A percentile compares a stretch with the other conserved stretches of the same genome.
phyloP scores from a whole-genome alignment of 2,329 filamentous ascomycete genomes.

The Pyricularia sp. region DNA sequence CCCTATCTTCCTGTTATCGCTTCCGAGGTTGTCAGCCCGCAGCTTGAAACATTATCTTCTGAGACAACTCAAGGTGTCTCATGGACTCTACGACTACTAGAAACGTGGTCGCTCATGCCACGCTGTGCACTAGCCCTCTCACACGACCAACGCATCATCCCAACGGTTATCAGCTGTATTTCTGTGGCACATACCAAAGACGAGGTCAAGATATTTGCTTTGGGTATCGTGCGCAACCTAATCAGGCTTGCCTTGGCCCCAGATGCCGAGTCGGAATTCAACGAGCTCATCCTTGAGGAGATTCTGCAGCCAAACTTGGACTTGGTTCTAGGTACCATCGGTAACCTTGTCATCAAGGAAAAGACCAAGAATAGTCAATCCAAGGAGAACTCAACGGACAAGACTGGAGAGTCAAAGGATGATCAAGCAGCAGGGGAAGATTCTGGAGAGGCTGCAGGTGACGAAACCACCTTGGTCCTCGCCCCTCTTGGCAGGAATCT shows the following conservation, averaged over 20 bases:
- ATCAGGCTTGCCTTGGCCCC: conserved; percentile 50
- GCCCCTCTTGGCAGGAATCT: conserved; percentile 54
- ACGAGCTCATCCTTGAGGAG: conserved; percentile 43
- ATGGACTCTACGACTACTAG: conserved; percentile 69
- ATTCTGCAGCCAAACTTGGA: conserved; percentile 49
- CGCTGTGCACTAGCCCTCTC: conserved; percentile 59
- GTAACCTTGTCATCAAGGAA: conserved; percentile 42
- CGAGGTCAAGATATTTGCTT: conserved; percentile 73
- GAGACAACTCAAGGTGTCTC: conserved; percentile 90
- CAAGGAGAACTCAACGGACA: background rate
- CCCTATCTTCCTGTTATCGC: conserved; percentile 64
- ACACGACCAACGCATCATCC: conserved; percentile 53
- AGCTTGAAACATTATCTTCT: conserved; percentile 66
- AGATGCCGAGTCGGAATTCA: conserved; percentile 45
- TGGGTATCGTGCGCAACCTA: conserved; percentile 65
- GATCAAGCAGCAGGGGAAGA: background rate
- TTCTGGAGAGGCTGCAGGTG: background rate
- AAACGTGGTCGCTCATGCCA: conserved; percentile 65
- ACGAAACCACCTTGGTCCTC: background rate
- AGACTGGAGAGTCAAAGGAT: background rate
- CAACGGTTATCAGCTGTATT: conserved; percentile 64
- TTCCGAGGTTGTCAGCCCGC: conserved; percentile 64
- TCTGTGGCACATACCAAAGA: conserved; percentile 58
- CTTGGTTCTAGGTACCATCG: conserved; percentile 57
- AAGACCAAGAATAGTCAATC: background rate